Evolutionary conservation across 2,329 filamentous ascomycete species (phyloP).

Genomic region (Fusarium coicis): DNA sequence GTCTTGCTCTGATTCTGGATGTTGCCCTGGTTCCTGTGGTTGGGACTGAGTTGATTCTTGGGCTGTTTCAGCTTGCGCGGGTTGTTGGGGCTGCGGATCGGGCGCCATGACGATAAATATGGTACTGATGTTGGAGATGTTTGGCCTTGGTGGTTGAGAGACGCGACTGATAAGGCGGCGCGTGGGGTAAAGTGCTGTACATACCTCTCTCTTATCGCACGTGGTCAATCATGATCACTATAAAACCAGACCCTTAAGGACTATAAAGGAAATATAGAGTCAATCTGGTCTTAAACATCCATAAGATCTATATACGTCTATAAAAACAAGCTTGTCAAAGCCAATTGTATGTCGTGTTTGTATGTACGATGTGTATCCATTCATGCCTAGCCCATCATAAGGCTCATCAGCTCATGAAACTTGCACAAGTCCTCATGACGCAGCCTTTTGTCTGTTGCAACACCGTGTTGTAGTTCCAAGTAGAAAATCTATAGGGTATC

Average conservation of each 20-base stretch:
- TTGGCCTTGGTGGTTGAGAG: constrained; percentile 19
- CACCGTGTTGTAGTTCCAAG: constrained; percentile 18
- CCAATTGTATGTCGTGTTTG: constrained; percentile 9
- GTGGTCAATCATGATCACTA: constrained; percentile 8
- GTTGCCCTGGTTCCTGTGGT: constrained; percentile 17
- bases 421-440: neutral
- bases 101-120: constrained; percentile 30
- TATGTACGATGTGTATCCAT: constrained; percentile 12
- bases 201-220: constrained; percentile 31
- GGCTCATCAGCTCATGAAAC: constrained; percentile 18
- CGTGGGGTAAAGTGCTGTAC: constrained; percentile 27
- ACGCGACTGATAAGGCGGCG: constrained; percentile 39
- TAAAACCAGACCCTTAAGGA: neutral
- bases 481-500: constrained; percentile 45
- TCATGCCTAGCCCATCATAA: constrained; percentile 4
- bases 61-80: neutral
- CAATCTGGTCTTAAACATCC: neutral
- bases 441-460: constrained; percentile 6
- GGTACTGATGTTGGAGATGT: constrained; percentile 5
- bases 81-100: constrained; percentile 15
- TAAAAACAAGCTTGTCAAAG: constrained; percentile 32
- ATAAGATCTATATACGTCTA: constrained; percentile 23
- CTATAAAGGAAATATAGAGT: neutral
- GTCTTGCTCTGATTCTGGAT: constrained; percentile 6
- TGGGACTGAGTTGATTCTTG: neutral